phyloP scores from a whole-genome alignment of 2,329 filamentous ascomycete genomes.

The Pseudogymnoascus sp. region DNA sequence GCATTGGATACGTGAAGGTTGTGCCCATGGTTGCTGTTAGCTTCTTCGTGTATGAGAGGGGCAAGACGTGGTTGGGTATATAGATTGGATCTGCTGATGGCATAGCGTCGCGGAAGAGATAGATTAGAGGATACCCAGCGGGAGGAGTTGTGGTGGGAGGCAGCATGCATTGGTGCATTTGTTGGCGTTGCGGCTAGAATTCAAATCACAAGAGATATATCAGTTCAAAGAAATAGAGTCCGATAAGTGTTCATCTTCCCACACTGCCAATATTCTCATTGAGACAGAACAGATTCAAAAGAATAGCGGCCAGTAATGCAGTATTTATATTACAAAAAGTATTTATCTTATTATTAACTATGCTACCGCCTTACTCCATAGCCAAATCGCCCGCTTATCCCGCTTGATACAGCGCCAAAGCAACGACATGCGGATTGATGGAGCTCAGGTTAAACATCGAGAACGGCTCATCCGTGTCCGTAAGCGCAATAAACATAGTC shows the following conservation, averaged over 20 bases:
- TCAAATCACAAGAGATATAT: background rate
- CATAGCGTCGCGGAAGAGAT: background rate
- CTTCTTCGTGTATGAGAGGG: constrained; percentile 60
- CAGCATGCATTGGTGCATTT: constrained; percentile 4
- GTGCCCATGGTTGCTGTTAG: constrained; percentile 75
- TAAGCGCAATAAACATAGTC: constrained; percentile 73
- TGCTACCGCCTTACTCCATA: background rate
- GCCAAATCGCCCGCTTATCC: constrained; percentile 43
- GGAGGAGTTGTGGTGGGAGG: constrained; percentile 1
- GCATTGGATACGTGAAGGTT: constrained; percentile 92
- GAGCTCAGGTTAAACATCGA: constrained; percentile 70
- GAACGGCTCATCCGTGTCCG: constrained; percentile 58
- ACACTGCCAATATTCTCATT: background rate
- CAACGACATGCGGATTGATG: constrained; percentile 70
- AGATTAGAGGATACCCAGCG: constrained; percentile 3
- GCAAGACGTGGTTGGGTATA: constrained; percentile 59
- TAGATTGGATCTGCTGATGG: constrained; percentile 30
- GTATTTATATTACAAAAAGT: background rate
- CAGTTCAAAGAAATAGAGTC: background rate
- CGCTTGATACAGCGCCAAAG: constrained; percentile 66
- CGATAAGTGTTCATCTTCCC: background rate
- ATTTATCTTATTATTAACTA: background rate
- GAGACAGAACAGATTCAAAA: background rate
- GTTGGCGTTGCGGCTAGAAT: background rate
- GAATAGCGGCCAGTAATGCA: background rate